Conservation (phyloP, 805 yeast genomes). For the Isabelozyma pseudorhagii region DNA sequence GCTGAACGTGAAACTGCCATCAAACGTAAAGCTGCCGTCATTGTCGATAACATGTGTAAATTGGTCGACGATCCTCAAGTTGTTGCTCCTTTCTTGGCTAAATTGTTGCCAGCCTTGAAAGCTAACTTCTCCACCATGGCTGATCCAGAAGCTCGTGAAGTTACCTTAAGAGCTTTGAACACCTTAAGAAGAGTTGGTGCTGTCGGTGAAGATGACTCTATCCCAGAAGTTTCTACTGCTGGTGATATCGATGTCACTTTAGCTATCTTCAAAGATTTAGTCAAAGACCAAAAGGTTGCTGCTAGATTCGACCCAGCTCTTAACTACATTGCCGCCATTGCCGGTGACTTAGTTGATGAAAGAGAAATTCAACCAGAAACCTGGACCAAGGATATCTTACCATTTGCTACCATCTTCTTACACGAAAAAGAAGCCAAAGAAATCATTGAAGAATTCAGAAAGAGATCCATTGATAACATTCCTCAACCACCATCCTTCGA, state of each 20-base stretch:
- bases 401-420: conserved; percentile 93
- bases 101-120: conserved; percentile 94
- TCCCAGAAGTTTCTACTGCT: conserved; percentile 98
- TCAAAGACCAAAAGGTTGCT: conserved; percentile 64
- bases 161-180: conserved; percentile 93
- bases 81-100: conserved; percentile 98
- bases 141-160: conserved; percentile 99
- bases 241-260: conserved; percentile 93
- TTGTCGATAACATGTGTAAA: conserved; percentile 99
- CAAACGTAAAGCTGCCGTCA: conserved; percentile 99
- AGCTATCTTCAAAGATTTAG: conserved; percentile 72
- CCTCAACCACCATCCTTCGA: conserved; percentile 95
- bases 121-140: conserved; percentile 94
- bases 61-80: conserved; percentile 99
- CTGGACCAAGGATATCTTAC: conserved; percentile 86
- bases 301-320: conserved; percentile 76
- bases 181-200: conserved; percentile 99
- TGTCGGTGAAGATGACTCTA: conserved; percentile 80
- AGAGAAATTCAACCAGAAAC: conserved; percentile 85
- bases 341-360: conserved; percentile 99
- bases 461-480: conserved; percentile 95
- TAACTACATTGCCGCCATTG: conserved; percentile 89
- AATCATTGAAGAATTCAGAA: conserved; percentile 86
- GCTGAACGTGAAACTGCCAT: conserved; percentile 99
- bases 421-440: conserved; percentile 91